Percentiles rank a stretch among this genome's conserved stretches.
phyloP scores from a whole-genome alignment of 108 stramenopile species.

The Nannochloropsis gaditana region DNA sequence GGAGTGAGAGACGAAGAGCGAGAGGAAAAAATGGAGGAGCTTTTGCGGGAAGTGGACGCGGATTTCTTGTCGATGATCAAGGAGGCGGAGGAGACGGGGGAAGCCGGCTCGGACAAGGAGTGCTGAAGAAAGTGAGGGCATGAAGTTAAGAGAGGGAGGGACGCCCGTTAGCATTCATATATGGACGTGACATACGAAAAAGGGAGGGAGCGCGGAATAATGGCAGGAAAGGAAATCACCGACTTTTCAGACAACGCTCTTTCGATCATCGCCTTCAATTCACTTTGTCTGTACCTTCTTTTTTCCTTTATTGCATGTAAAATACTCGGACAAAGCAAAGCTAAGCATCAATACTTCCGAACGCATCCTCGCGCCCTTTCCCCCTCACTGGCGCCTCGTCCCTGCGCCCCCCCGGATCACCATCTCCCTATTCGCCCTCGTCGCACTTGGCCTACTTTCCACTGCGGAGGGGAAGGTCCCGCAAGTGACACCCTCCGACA shows the following conservation, averaged over 20 bases:
- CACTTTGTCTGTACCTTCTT: background rate
- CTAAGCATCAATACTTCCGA: background rate
- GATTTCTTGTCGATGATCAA: slow-evolving; percentile 57
- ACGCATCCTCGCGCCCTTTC: background rate
- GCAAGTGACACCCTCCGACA: too few species aligned
- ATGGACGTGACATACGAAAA: background rate
- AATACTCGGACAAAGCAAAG: too few species aligned
- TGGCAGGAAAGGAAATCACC: background rate
- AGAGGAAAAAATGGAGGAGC: slow-evolving; percentile 53
- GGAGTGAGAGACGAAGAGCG: slow-evolving; percentile 45
- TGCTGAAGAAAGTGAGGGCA: background rate
- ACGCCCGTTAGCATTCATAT: background rate
- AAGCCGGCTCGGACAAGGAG: too few species aligned
- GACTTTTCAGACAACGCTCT: background rate
- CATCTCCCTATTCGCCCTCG: too few species aligned
- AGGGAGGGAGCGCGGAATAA: background rate
- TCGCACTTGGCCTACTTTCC: too few species aligned
- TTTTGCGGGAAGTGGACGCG: slow-evolving; percentile 51
- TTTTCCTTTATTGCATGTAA: background rate
- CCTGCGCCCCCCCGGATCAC: too few species aligned
- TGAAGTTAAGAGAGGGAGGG: background rate
- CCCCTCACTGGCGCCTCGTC: background rate
- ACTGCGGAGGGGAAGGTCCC: too few species aligned
- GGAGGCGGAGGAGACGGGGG: slow-evolving; percentile 60
- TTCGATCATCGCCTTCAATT: background rate